Conservation (phyloP, 2,329 filamentous ascomycete genomes). For the Fusarium sp. region DNA sequence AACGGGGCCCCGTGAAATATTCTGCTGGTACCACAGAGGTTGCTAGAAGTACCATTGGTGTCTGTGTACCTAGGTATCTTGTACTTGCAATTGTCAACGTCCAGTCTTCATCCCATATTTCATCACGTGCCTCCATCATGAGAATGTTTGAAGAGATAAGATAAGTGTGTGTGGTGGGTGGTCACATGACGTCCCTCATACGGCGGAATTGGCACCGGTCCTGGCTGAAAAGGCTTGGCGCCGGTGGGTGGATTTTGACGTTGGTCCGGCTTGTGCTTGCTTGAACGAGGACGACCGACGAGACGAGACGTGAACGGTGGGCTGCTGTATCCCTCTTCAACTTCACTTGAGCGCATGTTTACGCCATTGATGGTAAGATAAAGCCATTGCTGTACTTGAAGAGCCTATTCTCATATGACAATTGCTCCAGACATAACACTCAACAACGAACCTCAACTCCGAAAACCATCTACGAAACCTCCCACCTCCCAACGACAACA, state of each 20-base stretch:
- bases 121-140: slow-evolving; percentile 1
- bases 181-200: not conserved
- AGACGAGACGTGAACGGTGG: slow-evolving; percentile 27
- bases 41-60: not conserved
- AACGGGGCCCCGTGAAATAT: not conserved
- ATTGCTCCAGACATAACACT: slow-evolving; percentile 20
- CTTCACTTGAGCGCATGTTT: not conserved
- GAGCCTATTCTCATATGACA: slow-evolving; percentile 9
- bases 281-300: slow-evolving; percentile 27
- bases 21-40: not conserved
- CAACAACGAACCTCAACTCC: not conserved
- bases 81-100: not conserved
- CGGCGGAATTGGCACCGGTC: not conserved
- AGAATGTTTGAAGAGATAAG: not conserved
- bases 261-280: slow-evolving; percentile 19
- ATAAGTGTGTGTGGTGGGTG: not conserved
- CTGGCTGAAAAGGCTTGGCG: slow-evolving; percentile 24
- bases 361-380: slow-evolving; percentile 13
- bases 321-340: slow-evolving; percentile 17
- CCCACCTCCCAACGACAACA: not conserved
- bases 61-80: not conserved
- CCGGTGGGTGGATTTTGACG: slow-evolving; percentile 33
- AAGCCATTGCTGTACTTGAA: not conserved
- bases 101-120: not conserved
- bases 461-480: not conserved